phyloP scores from a whole-genome alignment of 495 filamentous ascomycete species.

The Aspergillus wentii region DNA sequence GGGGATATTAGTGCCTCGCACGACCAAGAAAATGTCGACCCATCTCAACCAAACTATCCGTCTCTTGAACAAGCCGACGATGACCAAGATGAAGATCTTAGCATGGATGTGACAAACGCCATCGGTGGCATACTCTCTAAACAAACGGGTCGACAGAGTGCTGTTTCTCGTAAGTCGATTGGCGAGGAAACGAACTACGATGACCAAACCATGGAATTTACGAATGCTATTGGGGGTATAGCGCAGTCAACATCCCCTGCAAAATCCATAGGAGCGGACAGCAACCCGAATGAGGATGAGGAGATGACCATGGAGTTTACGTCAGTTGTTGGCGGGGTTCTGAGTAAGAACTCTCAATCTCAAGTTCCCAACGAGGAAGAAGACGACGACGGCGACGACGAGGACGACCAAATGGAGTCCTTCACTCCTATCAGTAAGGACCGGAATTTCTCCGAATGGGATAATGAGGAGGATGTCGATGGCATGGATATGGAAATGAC shows the following conservation, averaged over 20 bases:
- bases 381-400: conserved; percentile 10
- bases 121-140: conserved; percentile 75
- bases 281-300: conserved; percentile 53
- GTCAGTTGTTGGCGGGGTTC: conserved; percentile 61
- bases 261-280: conserved; percentile 28
- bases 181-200: conserved; percentile 39
- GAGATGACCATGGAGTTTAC: conserved; percentile 84
- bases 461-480: conserved; percentile 33
- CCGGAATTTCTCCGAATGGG: conserved; percentile 16
- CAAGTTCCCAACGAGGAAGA: conserved; percentile 7
- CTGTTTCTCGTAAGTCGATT: conserved; percentile 31
- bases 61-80: conserved; percentile 16
- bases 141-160: conserved; percentile 26
- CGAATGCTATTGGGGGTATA: conserved; percentile 67
- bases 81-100: conserved; percentile 59
- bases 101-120: conserved; percentile 80
- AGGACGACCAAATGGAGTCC: conserved; percentile 17
- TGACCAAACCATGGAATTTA: conserved; percentile 76
- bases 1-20: conserved; percentile 45
- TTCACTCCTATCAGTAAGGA: conserved; percentile 20
- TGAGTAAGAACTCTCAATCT: conserved; percentile 31
- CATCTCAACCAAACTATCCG: conserved; percentile 30
- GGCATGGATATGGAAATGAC: conserved; percentile 68
- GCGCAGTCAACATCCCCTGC: conserved; percentile 27
- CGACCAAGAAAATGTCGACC: conserved; percentile 60